Base-by-base conservation (phyloP, 75 land plant species). In the Cryptomeria japonica region DNA sequence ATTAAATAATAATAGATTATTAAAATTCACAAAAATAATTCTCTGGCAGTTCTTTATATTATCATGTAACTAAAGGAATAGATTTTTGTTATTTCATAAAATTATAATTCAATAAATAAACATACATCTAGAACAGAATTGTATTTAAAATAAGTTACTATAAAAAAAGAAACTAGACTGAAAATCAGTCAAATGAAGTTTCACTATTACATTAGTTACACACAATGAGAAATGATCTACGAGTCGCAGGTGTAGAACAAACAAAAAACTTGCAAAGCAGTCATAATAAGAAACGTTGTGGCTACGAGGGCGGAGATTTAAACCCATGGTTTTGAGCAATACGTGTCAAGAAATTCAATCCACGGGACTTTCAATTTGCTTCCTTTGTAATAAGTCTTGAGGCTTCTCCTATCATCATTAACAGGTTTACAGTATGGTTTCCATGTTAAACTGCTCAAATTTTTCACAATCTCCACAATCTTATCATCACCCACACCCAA, bases 381-480 rank as follows among this genome's bases (percentile, higher is more conserved):
- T n/a, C 36, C 3, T 0, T 7, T 1, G 36, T 73, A 73, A 11
- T 31, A 73, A n/a, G 10, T 32, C 13, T 11, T 2, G 0, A 73
- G 76, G 36, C 14, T 73, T 32, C 10, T 73, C 32, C 36, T n/a
- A 7, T 34, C 75, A 0, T 31, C 18, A 11, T 72, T 72, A 31
- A 72, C 34, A 3, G 75, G 75, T 10, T 72, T 72, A 11, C n/a
- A 72, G 75, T 72, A 72, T 72, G 75, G 75, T 12, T 32, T 34
- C 77, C 77, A 73, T 34, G 37, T 73, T 0, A 37, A 73, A 4
- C 38, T 86, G 56, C 93, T 91, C 2, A 95, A 85, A 36, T 84
- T 49, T 56, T 92, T 95, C 88, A 94, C 92, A 18, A 95, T 83
- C 8, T 89, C 87, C 0, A 94, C 94, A 18, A 93, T 95, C 73